Base-by-base conservation (phyloP, 2,329 filamentous ascomycete genomes). In the Fusarium sp. region DNA sequence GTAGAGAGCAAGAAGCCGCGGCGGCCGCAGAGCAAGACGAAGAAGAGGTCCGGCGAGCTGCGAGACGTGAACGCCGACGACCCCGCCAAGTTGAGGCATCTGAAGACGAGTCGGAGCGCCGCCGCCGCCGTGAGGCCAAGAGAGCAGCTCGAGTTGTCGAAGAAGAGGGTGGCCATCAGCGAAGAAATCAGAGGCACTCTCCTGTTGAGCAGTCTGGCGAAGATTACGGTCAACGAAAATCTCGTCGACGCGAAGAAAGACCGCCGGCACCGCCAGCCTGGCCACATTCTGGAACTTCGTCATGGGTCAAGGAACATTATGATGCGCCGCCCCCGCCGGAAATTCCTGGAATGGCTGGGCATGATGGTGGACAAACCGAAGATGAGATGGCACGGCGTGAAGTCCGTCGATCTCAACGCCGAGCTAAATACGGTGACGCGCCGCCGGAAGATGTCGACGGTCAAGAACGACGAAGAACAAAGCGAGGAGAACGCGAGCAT, bases 261-360 rank as follows among this genome's bases (percentile, higher is more conserved):
- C 51, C 75, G 19, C 51, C 76, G 31, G 65, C 56, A 7, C 61
- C 55, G 8, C 61, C 79, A 9, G 77, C 77, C 9, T 88, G 86
- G 86, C 85, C 86, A 15, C 83, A 87, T 69, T 87, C 83, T 7
- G 85, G 86, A 23, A 88, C 85, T 0, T 85, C 83, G 9, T 88
- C 84, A 0, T 88, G 86, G 86, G 85, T 88, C 5, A 87, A 87
- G 72, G 85, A 88, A 11, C 82, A 87, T 65, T 84, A 82, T 3
- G 86, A 87, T 64, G 85, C 84, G 4, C 84, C 84, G 2, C 84
- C 85, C 3, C 85, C 85, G 2, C 84, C 83, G 1, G 78, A 80
- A 0, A 47, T 77, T 35, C 65, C 66, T 39, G 75, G 73, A 14
- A 70, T 70, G 17, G 63, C 66, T 17, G 72, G 45, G 10, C 49